A percentile compares a stretch with the other conserved stretches of the same genome.
Conservation (phyloP, 805 yeast species). For the Metschnikowia vanudenii region DNA sequence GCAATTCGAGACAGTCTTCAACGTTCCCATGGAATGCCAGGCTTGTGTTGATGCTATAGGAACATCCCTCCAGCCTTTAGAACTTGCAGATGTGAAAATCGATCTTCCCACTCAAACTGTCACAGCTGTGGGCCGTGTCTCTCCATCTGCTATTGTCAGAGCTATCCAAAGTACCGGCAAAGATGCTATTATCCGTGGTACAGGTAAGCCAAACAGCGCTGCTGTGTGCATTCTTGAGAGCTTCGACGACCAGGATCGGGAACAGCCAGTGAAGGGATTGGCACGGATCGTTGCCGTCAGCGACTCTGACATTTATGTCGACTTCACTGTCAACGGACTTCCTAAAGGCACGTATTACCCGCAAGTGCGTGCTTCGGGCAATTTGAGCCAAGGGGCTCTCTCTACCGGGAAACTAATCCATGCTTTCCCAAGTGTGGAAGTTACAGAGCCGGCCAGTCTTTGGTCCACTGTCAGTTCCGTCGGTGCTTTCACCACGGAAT, state of each 20-base stretch:
- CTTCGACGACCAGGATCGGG: constrained; percentile 47
- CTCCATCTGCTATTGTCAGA: constrained; percentile 73
- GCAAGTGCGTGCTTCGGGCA: constrained; percentile 66
- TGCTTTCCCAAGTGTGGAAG: constrained; percentile 43
- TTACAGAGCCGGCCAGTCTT: constrained; percentile 24
- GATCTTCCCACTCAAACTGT: constrained; percentile 62
- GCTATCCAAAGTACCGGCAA: constrained; percentile 73
- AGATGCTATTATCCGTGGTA: constrained; percentile 90
- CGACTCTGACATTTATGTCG: constrained; percentile 58
- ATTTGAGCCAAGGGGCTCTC: constrained; percentile 70
- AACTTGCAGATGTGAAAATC: constrained; percentile 52
- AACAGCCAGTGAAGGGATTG: constrained; percentile 75
- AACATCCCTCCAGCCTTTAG: constrained; percentile 51
- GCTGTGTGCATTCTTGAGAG: constrained; percentile 89
- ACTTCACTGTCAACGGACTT: constrained; percentile 75
- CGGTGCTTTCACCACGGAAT: constrained; percentile 29
- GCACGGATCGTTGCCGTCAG: constrained; percentile 77
- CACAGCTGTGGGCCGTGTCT: constrained; percentile 61
- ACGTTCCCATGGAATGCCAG: constrained; percentile 81
- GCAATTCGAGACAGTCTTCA: constrained; percentile 65
- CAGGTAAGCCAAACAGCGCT: constrained; percentile 83
- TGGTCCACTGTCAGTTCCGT: constrained; percentile 33
- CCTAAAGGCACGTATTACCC: constrained; percentile 67
- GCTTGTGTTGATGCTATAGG: constrained; percentile 64
- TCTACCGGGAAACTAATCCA: constrained; percentile 57